These are phyloP conservation scores for Suillus sp. DNA, from an alignment of 768 basidiomycete genomes.

Conservation along the genomic window DNA sequence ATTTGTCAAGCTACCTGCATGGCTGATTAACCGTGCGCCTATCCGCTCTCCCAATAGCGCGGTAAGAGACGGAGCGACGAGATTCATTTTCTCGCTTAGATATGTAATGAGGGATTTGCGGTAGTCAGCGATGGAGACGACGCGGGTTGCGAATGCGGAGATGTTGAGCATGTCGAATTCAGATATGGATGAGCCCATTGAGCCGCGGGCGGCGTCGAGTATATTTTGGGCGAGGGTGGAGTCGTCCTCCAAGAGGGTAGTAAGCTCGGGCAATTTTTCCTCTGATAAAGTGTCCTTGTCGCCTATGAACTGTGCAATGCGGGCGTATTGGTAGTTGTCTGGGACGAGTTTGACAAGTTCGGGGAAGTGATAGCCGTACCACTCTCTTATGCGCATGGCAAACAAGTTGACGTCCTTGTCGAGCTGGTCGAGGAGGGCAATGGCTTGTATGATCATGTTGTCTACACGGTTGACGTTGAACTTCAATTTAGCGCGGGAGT, in stretches of 20 bases:
- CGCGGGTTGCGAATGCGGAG: constrained; percentile 84
- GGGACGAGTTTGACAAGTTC: constrained; percentile 92
- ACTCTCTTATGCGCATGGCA: constrained; percentile 96
- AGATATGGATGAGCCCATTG: constrained; percentile 90
- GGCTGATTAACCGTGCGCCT: constrained; percentile 89
- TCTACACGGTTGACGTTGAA: constrained; percentile 96
- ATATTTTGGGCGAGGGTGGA: constrained; percentile 87
- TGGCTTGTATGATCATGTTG: constrained; percentile 99
- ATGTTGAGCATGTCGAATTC: constrained; percentile 98
- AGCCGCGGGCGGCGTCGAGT: constrained; percentile 90
- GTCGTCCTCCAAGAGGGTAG: constrained; percentile 82
- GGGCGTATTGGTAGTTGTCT: constrained; percentile 95
- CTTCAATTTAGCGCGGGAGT: constrained; percentile 96
- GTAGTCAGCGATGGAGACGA: constrained; percentile 91
- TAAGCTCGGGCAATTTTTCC: constrained; percentile 77
- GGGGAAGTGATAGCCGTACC: constrained; percentile 99
- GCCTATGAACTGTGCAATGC: constrained; percentile 81
- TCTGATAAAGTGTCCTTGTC: constrained; percentile 82
- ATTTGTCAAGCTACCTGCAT: constrained; percentile 96
- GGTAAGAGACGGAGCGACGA: constrained; percentile 91
- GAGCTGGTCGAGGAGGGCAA: constrained; percentile 95
- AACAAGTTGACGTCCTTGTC: constrained; percentile 99
- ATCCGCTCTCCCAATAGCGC: constrained; percentile 91
- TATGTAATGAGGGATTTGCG: constrained; percentile 88
- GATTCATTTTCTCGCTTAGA: constrained; percentile 95